Base-by-base conservation (phyloP, 345 rosid species). In the Firmiana major region DNA sequence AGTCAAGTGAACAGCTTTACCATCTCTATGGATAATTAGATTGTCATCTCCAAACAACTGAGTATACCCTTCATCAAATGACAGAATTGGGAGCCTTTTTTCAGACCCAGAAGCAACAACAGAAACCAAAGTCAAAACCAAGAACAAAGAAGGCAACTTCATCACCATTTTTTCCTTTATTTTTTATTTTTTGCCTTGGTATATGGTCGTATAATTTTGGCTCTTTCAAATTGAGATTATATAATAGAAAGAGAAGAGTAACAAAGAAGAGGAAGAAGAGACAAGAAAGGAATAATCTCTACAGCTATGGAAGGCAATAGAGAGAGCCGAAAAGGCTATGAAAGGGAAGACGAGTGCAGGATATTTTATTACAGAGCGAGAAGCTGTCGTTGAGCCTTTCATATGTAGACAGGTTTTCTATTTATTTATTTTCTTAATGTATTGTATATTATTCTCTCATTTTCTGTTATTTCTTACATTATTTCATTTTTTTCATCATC, bases 21-120 rank as follows among this genome's bases (percentile, higher is more conserved):
- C 99, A 83, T 96, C 97, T 74, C 82, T 83, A 75, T 81, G 95
- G 69, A 92, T 77, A 74, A 84, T 84, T 57, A 96, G 86, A 80
- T 93, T 93, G 79, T 91, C 85, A 51, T 93, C 93, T 53, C 99
- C 99, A 73, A 96, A 96, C 77, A 96, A 90, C 40, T 93, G 97
- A 34, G 86, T 79, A 78, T 96, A 96, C 3, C 98, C 92, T 86
- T 96, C 99, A 72, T 96, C 99, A 70, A 96, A 96, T 34, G 94
- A 80, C 21, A 86, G 72, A 46, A 91, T 51, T 45, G 98, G 94
- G 45, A 90, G 79, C 36, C 79, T 81, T 42, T 77, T 74, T 22
- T 81, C 74, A 79, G 87, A 82, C 82, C 98, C 97, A 81, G 89
- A 87, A 80, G 54, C 94, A 72, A 85, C 67, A 81, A 86, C 85